Evolutionary conservation across 306 rosid genomes (phyloP).

Genomic region (Neltuma alba): DNA sequence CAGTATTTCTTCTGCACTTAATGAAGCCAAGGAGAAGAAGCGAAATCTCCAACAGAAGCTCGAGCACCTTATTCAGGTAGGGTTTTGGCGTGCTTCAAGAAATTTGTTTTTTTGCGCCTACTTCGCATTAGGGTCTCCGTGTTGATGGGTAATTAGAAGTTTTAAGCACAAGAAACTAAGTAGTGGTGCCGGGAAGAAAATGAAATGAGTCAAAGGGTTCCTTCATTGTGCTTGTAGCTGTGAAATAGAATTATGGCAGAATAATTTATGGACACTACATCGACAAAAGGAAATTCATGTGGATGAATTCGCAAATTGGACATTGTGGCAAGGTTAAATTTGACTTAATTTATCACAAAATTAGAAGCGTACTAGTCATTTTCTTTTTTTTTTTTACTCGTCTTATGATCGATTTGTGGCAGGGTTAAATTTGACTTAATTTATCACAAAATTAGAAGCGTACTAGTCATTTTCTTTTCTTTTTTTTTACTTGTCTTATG

Average conservation of each 20-base stretch:
- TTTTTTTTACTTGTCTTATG: neutral
- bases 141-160: neutral
- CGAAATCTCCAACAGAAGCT: slow-evolving; percentile 64
- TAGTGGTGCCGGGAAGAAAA: neutral
- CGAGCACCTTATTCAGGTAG: slow-evolving; percentile 65
- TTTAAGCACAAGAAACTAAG: neutral
- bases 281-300: neutral
- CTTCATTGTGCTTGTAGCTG: neutral
- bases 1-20: slow-evolving; percentile 85
- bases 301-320: neutral
- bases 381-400: neutral
- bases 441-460: slow-evolving; percentile 5
- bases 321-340: neutral
- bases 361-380: no score
- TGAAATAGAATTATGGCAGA: slow-evolving; percentile 13
- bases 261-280: neutral
- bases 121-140: neutral
- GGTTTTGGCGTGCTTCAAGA: slow-evolving; percentile 41
- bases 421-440: slow-evolving; percentile 8
- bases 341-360: no score
- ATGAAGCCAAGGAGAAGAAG: slow-evolving; percentile 63
- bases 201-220: slow-evolving; percentile 1
- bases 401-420: neutral
- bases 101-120: neutral
- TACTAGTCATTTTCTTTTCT: slow-evolving; percentile 9